These are phyloP conservation scores for Corchorus olitorius DNA, from an alignment of 345 rosid species.

Conservation along the genomic window DNA sequence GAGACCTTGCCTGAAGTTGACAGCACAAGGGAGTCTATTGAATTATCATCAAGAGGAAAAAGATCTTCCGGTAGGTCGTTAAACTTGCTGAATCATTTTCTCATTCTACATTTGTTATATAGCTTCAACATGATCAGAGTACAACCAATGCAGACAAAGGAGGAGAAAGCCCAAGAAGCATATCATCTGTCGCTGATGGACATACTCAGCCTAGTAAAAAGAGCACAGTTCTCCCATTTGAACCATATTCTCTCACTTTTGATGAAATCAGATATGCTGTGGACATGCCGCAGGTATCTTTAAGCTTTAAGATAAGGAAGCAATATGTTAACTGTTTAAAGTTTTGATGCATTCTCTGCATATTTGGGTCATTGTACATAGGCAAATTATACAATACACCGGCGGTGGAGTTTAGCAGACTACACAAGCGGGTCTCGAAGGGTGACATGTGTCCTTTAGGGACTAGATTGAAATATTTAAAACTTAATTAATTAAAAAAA, in stretches of 20 bases:
- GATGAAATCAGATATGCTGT: conserved; percentile 43
- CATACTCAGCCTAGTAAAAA: conserved; percentile 12
- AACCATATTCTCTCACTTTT: conserved; percentile 40
- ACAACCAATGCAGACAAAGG: not conserved
- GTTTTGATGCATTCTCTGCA: not conserved
- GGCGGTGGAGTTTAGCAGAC: too few species aligned
- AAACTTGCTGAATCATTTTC: not conserved
- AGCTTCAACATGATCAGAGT: not conserved
- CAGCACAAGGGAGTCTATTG: conserved; percentile 6
- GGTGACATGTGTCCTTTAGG: too few species aligned
- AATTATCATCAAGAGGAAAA: conserved; percentile 6
- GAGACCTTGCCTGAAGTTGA: conserved; percentile 17
- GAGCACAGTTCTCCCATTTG: conserved; percentile 34
- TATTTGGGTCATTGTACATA: too few species aligned
- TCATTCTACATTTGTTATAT: conserved; percentile 6
- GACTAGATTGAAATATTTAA: too few species aligned
- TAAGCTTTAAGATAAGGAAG: not conserved
- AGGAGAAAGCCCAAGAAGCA: not conserved
- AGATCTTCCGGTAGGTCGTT: conserved; percentile 26
- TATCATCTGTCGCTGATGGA: not conserved
- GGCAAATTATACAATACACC: too few species aligned
- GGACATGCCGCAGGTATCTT: conserved; percentile 35
- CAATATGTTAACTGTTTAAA: too few species aligned
- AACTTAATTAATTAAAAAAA: too few species aligned
- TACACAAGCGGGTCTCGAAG: too few species aligned